A percentile compares a stretch with the other conserved stretches of the same genome.
Evolutionary conservation across 768 basidiomycete species (phyloP).

Genomic region (Tephrocybe sp.): DNA sequence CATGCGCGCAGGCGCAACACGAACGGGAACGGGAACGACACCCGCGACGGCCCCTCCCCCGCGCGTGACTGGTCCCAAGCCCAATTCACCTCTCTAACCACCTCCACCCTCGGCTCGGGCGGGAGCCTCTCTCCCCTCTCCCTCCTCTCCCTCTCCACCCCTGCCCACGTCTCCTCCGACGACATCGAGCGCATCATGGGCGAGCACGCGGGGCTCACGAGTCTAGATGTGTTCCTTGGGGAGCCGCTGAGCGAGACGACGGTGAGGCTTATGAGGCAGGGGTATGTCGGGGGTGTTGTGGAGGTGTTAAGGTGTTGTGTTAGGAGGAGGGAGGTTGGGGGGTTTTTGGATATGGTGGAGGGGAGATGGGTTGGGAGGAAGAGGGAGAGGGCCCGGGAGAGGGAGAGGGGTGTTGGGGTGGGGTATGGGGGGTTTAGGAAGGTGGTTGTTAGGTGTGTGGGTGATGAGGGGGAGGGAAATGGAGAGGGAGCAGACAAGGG

Average conservation of each 20-base stretch:
- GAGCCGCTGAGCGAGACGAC: slow-evolving; percentile 9
- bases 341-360: slow-evolving; percentile 16
- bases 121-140: background rate
- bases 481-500: too few species aligned
- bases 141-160: slow-evolving; percentile 1
- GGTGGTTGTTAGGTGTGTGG: slow-evolving; percentile 7
- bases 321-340: slow-evolving; percentile 1
- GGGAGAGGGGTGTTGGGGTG: background rate
- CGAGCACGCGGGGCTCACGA: slow-evolving; percentile 8
- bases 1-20: too few species aligned
- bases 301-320: slow-evolving; percentile 11
- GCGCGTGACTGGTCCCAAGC: slow-evolving; percentile 7
- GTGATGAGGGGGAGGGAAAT: background rate
- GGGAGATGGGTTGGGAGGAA: slow-evolving; percentile 9
- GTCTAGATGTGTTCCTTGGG: slow-evolving; percentile 10
- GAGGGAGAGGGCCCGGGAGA: background rate
- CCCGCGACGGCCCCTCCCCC: background rate
- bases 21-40: too few species aligned
- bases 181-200: slow-evolving; percentile 14
- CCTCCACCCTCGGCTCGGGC: too few species aligned
- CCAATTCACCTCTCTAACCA: slow-evolving; percentile 3
- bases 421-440: slow-evolving; percentile 10
- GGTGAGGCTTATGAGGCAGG: slow-evolving; percentile 8
- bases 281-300: slow-evolving; percentile 3
- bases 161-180: background rate